These are phyloP conservation scores for Apiospora pterosperma DNA, from an alignment of 2,329 filamentous ascomycete genomes.

Conservation along the genomic window DNA sequence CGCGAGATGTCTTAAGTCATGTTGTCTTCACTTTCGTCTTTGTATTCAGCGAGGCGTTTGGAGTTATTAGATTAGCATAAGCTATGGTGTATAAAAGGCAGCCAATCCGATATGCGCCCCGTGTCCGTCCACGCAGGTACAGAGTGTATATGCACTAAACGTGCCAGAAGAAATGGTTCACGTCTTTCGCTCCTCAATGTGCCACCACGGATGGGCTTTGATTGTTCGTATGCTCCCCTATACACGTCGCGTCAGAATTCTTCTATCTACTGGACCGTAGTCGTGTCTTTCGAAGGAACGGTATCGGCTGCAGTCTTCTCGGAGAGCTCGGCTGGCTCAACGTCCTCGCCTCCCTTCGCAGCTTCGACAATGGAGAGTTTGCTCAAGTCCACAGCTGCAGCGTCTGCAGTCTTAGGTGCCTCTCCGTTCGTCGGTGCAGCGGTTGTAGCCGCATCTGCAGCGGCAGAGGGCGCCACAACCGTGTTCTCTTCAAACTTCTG, in stretches of 20 bases:
- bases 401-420: constrained; percentile 3
- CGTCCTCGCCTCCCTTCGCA: constrained; percentile 6
- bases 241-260: no score
- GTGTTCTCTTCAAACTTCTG: constrained; percentile 12
- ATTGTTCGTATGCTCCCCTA: neutral
- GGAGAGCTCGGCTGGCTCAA: constrained; percentile 12
- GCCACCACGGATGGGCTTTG: neutral
- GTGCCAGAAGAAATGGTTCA: neutral
- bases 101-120: neutral
- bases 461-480: constrained; percentile 3
- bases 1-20: neutral
- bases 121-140: neutral
- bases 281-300: constrained; percentile 11
- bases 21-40: neutral
- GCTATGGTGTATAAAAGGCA: neutral
- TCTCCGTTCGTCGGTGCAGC: constrained; percentile 10
- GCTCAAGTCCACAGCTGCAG: constrained; percentile 14
- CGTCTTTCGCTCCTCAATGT: neutral
- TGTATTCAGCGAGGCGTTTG: neutral
- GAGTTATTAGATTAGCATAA: neutral
- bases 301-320: constrained; percentile 14
- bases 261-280: neutral
- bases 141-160: neutral
- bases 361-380: constrained; percentile 15
- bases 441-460: constrained; percentile 9